These are phyloP conservation scores for Entomortierella lignicola DNA, from an alignment of 192 early-diverging fungal genomes.

Conservation along the genomic window DNA sequence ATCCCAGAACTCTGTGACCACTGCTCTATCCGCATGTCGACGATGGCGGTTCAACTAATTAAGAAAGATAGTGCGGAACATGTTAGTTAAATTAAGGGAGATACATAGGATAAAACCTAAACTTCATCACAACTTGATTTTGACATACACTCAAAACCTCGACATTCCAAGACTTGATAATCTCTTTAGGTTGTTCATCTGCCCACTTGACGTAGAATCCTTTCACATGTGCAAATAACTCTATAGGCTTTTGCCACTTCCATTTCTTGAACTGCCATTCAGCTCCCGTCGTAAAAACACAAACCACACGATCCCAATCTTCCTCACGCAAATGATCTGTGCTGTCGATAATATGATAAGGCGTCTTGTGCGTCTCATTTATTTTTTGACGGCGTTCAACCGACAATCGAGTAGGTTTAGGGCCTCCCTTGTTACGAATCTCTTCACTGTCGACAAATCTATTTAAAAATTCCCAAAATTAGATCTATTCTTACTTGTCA, in stretches of 20 bases:
- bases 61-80: background rate
- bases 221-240: slow-evolving; percentile 82
- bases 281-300: slow-evolving; percentile 91
- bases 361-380: slow-evolving; percentile 60
- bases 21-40: slow-evolving; percentile 66
- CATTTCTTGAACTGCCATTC: slow-evolving; percentile 96
- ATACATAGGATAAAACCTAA: background rate
- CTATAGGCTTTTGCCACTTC: slow-evolving; percentile 86
- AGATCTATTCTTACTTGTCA: too few relatives aligned
- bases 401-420: slow-evolving; percentile 73
- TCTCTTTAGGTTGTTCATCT: slow-evolving; percentile 57
- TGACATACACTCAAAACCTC: slow-evolving; percentile 61
- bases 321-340: slow-evolving; percentile 75
- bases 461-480: background rate
- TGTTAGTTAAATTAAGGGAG: background rate
- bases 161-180: slow-evolving; percentile 63
- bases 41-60: slow-evolving; percentile 64
- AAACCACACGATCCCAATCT: slow-evolving; percentile 92
- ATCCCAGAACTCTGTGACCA: slow-evolving; percentile 69
- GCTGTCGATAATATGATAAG: slow-evolving; percentile 87
- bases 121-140: too few relatives aligned
- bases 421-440: slow-evolving; percentile 67
- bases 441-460: slow-evolving; percentile 75
- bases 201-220: slow-evolving; percentile 73
- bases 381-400: slow-evolving; percentile 71